Evolutionary conservation across 495 filamentous ascomycete species (phyloP), one percentile per base, ranked within the genome.

Genomic region (Aeminium ludgeri): DNA sequence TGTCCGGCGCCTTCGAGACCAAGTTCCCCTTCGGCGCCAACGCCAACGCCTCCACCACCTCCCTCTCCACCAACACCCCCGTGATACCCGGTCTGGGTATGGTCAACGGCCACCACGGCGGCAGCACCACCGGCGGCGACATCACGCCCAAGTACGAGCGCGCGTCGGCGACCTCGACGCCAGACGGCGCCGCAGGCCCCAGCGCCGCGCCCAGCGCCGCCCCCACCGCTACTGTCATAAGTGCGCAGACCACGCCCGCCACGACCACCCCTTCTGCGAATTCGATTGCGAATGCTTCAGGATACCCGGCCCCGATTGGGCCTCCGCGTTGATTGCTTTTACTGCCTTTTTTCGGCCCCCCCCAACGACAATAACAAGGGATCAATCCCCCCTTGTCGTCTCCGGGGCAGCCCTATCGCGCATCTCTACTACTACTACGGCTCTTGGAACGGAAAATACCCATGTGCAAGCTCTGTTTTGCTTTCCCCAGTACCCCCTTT

Each of bases 111-210:
- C 23, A 25, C 33, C 43, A 36, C 17, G 47, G 41, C 15, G 34
- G 18, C n/a, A 35, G 36, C 33, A 39, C 23, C 15, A 30, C 31
- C 27, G 40, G n/a, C 31, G 82, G 82, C 51, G 83, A 91, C 60
- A 71, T 72, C 48, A 89, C 83, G 18, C 80, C 83, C 33, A 82
- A 76, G 59, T 80, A 86, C 65, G 71, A 75, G 6, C 10, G 10
- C 36, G 6, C 8, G 25, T 20, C 36, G 8, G 20, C 36, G 12
- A 17, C 31, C 6, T n/a, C 38, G 17, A 7, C 29, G 7, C 17
- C 25, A 10, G 20, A 28, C 18, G 7, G 2, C 29, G 20, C 25
- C 10, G 11, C 18, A 25, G 12, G n/a, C 13, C n/a, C 38, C 36
- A 28, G 7, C 36, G 10, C 4, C n/a, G 23, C 38, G 27, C 15